Base-by-base conservation (phyloP, 371 early-diverging fungal species). In the Smittium culicis region DNA sequence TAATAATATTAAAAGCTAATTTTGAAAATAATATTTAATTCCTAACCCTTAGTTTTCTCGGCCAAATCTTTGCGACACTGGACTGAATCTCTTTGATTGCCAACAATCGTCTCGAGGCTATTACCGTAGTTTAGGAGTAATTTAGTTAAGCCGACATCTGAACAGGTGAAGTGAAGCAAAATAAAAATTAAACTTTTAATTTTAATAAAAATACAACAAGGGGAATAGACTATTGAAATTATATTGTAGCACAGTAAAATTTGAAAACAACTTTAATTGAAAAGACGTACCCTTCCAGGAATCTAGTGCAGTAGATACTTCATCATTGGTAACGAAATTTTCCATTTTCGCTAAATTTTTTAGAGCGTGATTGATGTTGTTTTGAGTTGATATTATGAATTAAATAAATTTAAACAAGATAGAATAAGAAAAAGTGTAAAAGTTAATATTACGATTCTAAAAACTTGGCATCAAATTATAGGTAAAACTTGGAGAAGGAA, bases 21-120 rank as follows among this genome's bases (percentile, higher is more conserved):
- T 11, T 11, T 11, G 45, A 45, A 45, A 45, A 45, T 11, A n/a
- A n/a, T n/a, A n/a, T n/a, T n/a, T n/a, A n/a, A n/a, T n/a, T n/a
- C n/a, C 60, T 11, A 32, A 88, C 89, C 88, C 83, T 91, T 86
- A 55, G 95, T 94, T 71, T 87, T 82, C 66, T 93, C 93, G 11
- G 95, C 91, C 1, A 94, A 80, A 66, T 82, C 83, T 73, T 92
- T 93, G 68, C 94, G 81, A 29, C 81, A 80, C 56, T 84, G 83
- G 2, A 90, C 72, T 1, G 85, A 82, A 69, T 87, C 85, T 70
- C 88, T 89, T 71, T 94, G 94, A 71, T 90, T 88, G 68, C 89
- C 89, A 55, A 93, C 82, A 54, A 94, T 85, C 25, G 82, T 81
- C 24, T 88, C 74, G 11, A 89, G 87, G 54, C 91, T 85, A 20